These are phyloP conservation scores for Chimonanthus praecox DNA, from an alignment of 164 flowering plant genomes.

Conservation along the genomic window DNA sequence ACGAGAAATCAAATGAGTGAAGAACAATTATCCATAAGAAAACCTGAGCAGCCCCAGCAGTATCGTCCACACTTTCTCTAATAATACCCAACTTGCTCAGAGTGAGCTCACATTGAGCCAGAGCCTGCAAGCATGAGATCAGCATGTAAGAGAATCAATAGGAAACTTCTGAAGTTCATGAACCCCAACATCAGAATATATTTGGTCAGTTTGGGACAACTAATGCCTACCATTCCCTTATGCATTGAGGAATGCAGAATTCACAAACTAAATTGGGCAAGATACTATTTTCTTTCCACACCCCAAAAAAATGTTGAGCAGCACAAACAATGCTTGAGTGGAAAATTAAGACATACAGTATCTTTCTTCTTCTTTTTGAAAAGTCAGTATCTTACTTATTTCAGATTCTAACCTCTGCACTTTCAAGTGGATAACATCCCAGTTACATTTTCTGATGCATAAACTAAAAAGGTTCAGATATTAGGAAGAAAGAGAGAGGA, in stretches of 20 bases:
- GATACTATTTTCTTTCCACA: not conserved
- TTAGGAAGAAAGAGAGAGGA: no score
- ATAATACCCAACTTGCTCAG: conserved; percentile 56
- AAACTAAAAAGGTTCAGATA: no score
- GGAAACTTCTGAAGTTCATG: not conserved
- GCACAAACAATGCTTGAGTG: not conserved
- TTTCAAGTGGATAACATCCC: not conserved
- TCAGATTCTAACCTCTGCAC: not conserved
- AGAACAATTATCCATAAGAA: conserved; percentile 3
- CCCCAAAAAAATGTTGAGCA: not conserved
- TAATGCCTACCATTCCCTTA: not conserved
- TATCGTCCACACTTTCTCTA: conserved; percentile 56
- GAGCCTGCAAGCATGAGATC: conserved; percentile 33
- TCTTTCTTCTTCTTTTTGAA: not conserved
- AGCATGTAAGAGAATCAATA: not conserved
- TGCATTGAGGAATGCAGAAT: not conserved
- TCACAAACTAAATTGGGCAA: not conserved
- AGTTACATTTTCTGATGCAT: no score
- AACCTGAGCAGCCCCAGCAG: conserved; percentile 74
- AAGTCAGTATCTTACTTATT: no score
- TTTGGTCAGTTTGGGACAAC: not conserved
- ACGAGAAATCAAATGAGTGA: not conserved
- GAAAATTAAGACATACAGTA: not conserved
- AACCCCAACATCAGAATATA: not conserved
- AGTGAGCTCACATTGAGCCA: conserved; percentile 63